Conservation (phyloP, 768 basidiomycete species). For the Pleurotus tuoliensis region DNA sequence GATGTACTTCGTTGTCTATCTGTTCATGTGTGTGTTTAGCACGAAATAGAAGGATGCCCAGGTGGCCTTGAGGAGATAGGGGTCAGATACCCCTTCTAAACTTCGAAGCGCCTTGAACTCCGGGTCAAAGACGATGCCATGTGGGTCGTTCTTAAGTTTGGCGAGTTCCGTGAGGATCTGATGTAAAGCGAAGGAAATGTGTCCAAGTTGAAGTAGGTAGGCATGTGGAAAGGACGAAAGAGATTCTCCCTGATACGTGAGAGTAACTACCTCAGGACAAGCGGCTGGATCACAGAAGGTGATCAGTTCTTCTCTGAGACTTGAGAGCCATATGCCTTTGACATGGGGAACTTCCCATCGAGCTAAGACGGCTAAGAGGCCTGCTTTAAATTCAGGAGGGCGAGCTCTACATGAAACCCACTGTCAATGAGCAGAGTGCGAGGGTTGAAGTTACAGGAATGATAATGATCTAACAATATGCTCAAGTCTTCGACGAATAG, state of each 20-base stretch:
- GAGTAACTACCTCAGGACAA: background rate
- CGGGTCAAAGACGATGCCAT: background rate
- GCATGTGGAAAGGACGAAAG: background rate
- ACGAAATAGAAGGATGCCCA: background rate
- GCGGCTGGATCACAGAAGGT: background rate
- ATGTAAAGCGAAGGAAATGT: background rate
- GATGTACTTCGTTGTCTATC: background rate
- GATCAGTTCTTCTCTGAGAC: background rate
- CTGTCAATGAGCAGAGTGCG: background rate
- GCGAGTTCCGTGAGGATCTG: background rate
- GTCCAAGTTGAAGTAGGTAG: background rate
- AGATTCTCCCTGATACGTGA: background rate
- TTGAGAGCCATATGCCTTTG: background rate
- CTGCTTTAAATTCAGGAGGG: background rate
- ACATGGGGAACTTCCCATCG: background rate
- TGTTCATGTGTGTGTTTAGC: background rate
- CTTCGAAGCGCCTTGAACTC: background rate
- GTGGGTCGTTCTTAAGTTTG: background rate
- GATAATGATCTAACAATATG: background rate
- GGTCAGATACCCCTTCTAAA: background rate
- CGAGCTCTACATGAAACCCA: background rate
- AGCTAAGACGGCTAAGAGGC: background rate
- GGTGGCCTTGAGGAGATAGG: background rate
- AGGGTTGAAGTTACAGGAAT: background rate
- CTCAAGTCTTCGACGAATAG: background rate